phyloP scores from a whole-genome alignment of 305 asterid species.

The Fraxinus floribunda region DNA sequence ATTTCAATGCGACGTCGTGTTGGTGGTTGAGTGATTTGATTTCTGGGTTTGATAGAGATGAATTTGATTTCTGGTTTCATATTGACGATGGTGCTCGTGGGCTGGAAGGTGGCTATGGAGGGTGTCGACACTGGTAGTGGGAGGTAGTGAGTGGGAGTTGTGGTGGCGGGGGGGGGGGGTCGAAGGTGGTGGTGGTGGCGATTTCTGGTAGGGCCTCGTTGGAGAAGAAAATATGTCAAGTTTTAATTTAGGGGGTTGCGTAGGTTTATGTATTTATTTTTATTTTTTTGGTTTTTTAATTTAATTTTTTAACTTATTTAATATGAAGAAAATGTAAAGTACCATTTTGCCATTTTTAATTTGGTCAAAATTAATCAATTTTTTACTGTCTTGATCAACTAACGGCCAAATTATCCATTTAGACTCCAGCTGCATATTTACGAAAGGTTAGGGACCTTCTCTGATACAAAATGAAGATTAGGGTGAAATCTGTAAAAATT shows the following conservation, averaged over 20 bases:
- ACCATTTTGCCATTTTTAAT: too few species aligned
- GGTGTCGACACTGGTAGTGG: not conserved
- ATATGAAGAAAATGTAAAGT: not conserved
- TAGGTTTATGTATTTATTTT: not conserved
- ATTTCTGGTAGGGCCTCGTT: not conserved
- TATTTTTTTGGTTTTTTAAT: not conserved
- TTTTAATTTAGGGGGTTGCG: not conserved
- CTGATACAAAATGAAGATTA: not conserved
- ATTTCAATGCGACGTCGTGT: too few species aligned
- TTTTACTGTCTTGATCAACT: not conserved
- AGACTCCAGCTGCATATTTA: too few species aligned
- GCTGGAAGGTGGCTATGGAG: not conserved
- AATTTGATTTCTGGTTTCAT: too few species aligned
- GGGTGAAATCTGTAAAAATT: too few species aligned
- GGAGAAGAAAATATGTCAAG: not conserved
- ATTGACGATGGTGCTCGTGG: not conserved
- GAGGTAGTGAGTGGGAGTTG: not conserved
- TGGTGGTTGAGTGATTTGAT: too few species aligned
- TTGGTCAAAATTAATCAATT: not conserved
- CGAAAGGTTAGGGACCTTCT: not conserved
- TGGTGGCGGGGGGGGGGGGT: too few species aligned
- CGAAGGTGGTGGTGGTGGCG: not conserved
- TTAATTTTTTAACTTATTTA: not conserved
- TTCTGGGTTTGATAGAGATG: too few species aligned
- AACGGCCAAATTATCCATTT: not conserved